Evolutionary conservation across 2,329 filamentous ascomycete genomes (phyloP).

Genomic region (Aspergillus sp.): DNA sequence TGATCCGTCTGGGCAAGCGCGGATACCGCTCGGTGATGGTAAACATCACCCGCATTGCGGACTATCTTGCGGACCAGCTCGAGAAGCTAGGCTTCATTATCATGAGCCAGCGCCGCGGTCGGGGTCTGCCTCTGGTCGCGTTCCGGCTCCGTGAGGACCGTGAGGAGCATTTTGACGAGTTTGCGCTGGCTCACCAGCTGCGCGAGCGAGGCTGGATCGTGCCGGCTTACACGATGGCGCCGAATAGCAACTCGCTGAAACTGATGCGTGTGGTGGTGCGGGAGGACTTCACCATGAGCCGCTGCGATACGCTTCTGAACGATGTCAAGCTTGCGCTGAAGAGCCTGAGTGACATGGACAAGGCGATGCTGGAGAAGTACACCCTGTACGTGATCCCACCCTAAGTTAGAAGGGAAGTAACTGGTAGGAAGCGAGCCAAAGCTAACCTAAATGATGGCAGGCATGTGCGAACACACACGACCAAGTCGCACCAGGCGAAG

Average conservation of each 20-base stretch:
- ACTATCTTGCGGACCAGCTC: constrained; percentile 77
- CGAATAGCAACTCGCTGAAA: constrained; percentile 78
- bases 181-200: constrained; percentile 78
- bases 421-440: not conserved
- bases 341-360: constrained; percentile 72
- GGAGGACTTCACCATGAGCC: constrained; percentile 82
- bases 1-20: constrained; percentile 89
- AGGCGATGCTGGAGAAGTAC: constrained; percentile 67
- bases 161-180: constrained; percentile 67
- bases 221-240: constrained; percentile 96
- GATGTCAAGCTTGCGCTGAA: constrained; percentile 78
- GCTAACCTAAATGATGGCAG: constrained; percentile 23
- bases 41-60: constrained; percentile 85
- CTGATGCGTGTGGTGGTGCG: constrained; percentile 90
- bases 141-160: constrained; percentile 69
- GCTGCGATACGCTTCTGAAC: constrained; percentile 74
- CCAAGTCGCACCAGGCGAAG: constrained; percentile 53
- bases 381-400: constrained; percentile 53
- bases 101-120: constrained; percentile 76
- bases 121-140: constrained; percentile 84
- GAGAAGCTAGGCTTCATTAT: constrained; percentile 78
- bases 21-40: constrained; percentile 93
- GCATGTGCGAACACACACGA: constrained; percentile 57
- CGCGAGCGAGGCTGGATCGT: constrained; percentile 89
- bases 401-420: not conserved